phyloP scores from a whole-genome alignment of 352 stramenopile species.

The Globisporangium apiculatum region DNA sequence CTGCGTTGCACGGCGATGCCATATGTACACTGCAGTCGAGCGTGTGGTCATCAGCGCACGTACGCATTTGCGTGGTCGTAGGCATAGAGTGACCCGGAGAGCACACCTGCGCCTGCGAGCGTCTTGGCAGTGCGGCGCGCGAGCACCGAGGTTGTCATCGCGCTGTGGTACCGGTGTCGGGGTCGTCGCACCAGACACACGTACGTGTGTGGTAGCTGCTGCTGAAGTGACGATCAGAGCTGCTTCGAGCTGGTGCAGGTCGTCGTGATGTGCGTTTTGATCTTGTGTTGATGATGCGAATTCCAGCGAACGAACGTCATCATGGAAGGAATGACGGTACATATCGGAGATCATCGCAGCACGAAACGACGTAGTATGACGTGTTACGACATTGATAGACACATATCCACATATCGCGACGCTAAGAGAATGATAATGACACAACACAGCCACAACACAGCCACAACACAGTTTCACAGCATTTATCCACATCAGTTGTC shows the following conservation, averaged over 20 bases:
- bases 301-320: background rate
- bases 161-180: too few species aligned
- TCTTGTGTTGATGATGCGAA: background rate
- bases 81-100: background rate
- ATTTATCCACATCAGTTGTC: background rate
- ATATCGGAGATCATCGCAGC: background rate
- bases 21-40: background rate
- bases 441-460: background rate
- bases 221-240: background rate
- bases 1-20: background rate
- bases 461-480: background rate
- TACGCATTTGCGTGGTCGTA: conserved; percentile 1
- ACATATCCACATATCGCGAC: background rate
- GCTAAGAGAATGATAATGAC: too few species aligned
- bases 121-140: background rate
- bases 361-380: too few species aligned
- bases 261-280: too few species aligned
- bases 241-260: background rate
- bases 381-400: background rate
- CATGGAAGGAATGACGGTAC: background rate
- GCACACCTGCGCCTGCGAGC: background rate
- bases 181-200: too few species aligned
- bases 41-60: background rate
- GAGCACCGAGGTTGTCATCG: background rate
- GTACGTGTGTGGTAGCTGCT: too few species aligned